A percentile compares a stretch with the other conserved stretches of the same genome.
Conservation (phyloP, 2,329 filamentous ascomycete species). For the Pseudopyricularia cyperi region DNA sequence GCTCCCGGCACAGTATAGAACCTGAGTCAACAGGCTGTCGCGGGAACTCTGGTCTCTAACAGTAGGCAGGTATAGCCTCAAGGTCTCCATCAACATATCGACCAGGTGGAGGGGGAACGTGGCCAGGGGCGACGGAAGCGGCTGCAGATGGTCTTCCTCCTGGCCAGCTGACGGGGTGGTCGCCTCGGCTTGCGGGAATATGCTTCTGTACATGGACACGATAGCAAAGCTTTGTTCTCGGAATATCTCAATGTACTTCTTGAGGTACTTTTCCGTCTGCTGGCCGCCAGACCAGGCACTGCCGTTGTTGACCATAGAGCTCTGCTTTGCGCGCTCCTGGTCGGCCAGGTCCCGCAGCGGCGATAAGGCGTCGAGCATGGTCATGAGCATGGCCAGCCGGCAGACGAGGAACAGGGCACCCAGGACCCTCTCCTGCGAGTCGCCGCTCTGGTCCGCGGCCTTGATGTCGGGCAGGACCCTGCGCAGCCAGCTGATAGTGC, state of each 20-base stretch:
- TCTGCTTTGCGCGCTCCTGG: slow-evolving; percentile 51
- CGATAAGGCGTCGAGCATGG: slow-evolving; percentile 69
- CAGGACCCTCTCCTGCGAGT: slow-evolving; percentile 49
- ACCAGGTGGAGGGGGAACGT: slow-evolving; percentile 79
- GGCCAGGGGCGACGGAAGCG: slow-evolving; percentile 62
- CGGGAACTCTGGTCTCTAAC: slow-evolving; percentile 67
- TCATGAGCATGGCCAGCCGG: slow-evolving; percentile 64
- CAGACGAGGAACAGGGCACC: slow-evolving; percentile 82
- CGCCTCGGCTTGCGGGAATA: slow-evolving; percentile 48
- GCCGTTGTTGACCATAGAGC: slow-evolving; percentile 18
- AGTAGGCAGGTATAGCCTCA: slow-evolving; percentile 66
- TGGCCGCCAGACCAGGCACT: slow-evolving; percentile 57
- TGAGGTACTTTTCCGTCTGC: slow-evolving; percentile 87
- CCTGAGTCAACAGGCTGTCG: slow-evolving; percentile 83
- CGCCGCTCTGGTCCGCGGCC: slow-evolving; percentile 8
- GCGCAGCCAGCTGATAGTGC: slow-evolving; percentile 83
- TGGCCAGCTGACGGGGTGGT: slow-evolving; percentile 3
- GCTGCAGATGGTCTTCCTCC: slow-evolving; percentile 30
- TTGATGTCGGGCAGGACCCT: slow-evolving; percentile 74
- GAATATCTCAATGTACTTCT: slow-evolving; percentile 94
- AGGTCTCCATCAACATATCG: slow-evolving; percentile 64
- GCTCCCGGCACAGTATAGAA: slow-evolving; percentile 86
- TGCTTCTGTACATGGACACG: slow-evolving; percentile 84
- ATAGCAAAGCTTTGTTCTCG: slow-evolving; percentile 95
- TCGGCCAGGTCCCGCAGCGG: slow-evolving; percentile 83